Conservation (phyloP, 768 basidiomycete species). For the Termitomyces titanicus region DNA sequence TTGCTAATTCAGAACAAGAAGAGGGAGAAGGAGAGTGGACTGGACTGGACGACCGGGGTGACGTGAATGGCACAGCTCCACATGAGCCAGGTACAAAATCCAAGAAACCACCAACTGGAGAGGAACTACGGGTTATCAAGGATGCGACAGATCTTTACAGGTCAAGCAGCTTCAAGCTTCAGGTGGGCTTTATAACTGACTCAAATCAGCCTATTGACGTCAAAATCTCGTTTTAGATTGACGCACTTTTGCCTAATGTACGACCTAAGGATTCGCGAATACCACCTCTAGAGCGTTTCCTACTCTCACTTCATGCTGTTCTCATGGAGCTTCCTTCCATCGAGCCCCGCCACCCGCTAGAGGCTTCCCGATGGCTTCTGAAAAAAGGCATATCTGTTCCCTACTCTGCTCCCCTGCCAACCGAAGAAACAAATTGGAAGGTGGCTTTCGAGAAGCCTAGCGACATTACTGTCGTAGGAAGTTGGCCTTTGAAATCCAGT, state of each 20-base stretch:
- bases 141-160: constrained; percentile 72
- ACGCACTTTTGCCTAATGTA: constrained; percentile 74
- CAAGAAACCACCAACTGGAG: constrained; percentile 60
- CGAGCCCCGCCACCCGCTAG: constrained; percentile 59
- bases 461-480: constrained; percentile 78
- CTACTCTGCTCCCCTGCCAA: constrained; percentile 65
- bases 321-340: constrained; percentile 58
- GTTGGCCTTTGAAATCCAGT: constrained; percentile 77
- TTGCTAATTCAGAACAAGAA: constrained; percentile 11
- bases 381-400: constrained; percentile 61
- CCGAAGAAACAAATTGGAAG: constrained; percentile 85
- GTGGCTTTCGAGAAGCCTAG: constrained; percentile 75
- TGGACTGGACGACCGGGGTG: constrained; percentile 17
- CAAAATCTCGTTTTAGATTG: constrained; percentile 52
- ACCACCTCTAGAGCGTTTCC: constrained; percentile 62
- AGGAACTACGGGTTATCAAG: constrained; percentile 68
- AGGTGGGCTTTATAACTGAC: constrained; percentile 41
- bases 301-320: constrained; percentile 64
- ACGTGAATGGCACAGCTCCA: constrained; percentile 1
- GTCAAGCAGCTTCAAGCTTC: constrained; percentile 81
- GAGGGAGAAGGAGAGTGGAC: constrained; percentile 25
- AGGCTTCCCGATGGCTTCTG: constrained; percentile 52
- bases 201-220: not conserved
- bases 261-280: constrained; percentile 58
- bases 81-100: constrained; percentile 24